Evolutionary conservation across 345 rosid genomes (phyloP).

Genomic region (Psidium guajava): DNA sequence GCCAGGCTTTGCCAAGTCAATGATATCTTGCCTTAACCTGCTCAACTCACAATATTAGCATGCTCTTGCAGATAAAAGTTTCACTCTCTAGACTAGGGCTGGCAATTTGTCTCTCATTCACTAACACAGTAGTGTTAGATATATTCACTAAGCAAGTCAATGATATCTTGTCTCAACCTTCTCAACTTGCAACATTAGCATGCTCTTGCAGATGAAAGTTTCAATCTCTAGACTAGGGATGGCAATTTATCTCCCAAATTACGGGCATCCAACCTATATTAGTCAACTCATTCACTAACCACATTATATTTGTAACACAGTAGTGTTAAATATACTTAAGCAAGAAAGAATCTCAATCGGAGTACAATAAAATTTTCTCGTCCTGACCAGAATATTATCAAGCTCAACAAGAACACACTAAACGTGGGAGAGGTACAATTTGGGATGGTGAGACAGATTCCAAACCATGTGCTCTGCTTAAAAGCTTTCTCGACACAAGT

Average conservation of each 20-base stretch:
- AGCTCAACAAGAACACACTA: background rate
- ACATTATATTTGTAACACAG: background rate
- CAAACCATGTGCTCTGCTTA: background rate
- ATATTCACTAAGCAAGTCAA: conserved; percentile 28
- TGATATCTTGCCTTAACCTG: conserved; percentile 79
- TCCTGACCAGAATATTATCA: background rate
- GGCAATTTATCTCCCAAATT: background rate
- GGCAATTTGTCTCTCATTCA: background rate
- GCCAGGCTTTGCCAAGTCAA: conserved; percentile 62
- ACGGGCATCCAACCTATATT: background rate
- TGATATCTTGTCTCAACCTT: conserved; percentile 79
- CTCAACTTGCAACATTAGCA: background rate
- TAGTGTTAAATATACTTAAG: background rate
- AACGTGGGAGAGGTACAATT: background rate
- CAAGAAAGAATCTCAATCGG: background rate
- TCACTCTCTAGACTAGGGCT: background rate
- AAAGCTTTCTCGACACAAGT: background rate
- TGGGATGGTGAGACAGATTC: background rate
- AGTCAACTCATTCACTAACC: background rate
- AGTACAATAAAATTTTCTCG: background rate
- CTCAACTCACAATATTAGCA: background rate
- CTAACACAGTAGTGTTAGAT: no score
- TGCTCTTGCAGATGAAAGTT: background rate
- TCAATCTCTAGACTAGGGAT: background rate
- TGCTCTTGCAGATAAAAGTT: background rate